Evolutionary conservation across 257 asterid genomes (phyloP).

Genomic region (Rauvolfia tetraphylla): DNA sequence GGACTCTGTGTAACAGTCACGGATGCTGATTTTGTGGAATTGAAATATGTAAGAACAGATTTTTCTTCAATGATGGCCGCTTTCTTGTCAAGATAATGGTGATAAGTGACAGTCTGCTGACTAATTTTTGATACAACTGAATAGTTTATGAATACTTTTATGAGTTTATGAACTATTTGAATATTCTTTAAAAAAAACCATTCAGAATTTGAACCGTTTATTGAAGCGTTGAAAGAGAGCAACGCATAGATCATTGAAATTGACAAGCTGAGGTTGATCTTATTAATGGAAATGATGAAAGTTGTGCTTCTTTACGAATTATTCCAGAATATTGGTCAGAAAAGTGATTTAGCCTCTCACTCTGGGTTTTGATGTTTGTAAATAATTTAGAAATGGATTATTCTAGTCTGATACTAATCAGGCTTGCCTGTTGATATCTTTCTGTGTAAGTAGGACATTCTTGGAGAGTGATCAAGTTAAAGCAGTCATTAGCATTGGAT

Average conservation of each 20-base stretch:
- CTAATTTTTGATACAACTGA: neutral
- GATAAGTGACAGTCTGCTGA: neutral
- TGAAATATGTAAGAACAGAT: neutral
- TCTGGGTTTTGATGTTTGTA: neutral
- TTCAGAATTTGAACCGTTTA: neutral
- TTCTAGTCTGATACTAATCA: neutral
- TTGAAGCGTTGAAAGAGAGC: neutral
- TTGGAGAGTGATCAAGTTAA: constrained; percentile 66
- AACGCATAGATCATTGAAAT: neutral
- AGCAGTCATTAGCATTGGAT: constrained; percentile 83
- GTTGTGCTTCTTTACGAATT: neutral
- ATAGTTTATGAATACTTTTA: neutral
- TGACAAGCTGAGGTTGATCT: neutral
- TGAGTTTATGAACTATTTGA: neutral
- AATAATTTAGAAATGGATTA: neutral
- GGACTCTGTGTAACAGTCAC: neutral
- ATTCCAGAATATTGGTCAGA: neutral
- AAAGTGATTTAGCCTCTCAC: neutral
- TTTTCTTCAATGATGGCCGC: neutral
- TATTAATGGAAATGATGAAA: neutral
- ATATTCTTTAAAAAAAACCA: neutral
- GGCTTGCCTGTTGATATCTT: constrained; percentile 3
- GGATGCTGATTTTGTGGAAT: neutral
- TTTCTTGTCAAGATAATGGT: neutral
- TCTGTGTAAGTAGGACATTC: constrained; percentile 53